Evolutionary conservation across 208 protist species (phyloP).

Genomic region (Willaertia magna): DNA sequence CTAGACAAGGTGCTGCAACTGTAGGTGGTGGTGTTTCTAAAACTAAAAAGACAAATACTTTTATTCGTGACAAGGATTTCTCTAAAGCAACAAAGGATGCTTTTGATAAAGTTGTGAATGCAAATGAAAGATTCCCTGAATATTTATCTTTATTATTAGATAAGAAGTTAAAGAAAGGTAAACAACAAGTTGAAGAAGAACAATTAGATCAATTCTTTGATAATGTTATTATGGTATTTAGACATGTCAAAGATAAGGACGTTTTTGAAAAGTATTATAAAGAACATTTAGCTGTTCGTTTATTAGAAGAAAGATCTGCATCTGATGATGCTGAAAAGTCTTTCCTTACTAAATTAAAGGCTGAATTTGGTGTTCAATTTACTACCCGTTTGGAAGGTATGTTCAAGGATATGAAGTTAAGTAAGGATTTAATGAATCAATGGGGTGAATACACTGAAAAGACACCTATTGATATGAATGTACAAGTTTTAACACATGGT

Average conservation of each 20-base stretch:
- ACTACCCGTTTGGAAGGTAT: slow-evolving; percentile 66
- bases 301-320: slow-evolving; percentile 40
- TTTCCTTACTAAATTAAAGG: slow-evolving; percentile 63
- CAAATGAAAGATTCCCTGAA: slow-evolving; percentile 43
- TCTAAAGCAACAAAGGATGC: slow-evolving; percentile 18
- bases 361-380: slow-evolving; percentile 56
- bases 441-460: background rate
- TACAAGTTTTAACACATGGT: slow-evolving; percentile 57
- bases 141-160: slow-evolving; percentile 60
- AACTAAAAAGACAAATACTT: slow-evolving; percentile 37
- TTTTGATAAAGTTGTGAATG: slow-evolving; percentile 54
- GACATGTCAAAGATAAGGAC: slow-evolving; percentile 61
- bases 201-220: slow-evolving; percentile 48
- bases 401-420: slow-evolving; percentile 35
- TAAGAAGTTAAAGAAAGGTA: slow-evolving; percentile 47
- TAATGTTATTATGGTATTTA: slow-evolving; percentile 50
- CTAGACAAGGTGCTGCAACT: background rate
- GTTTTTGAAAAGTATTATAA: slow-evolving; percentile 75
- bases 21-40: slow-evolving; percentile 3
- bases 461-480: slow-evolving; percentile 32
- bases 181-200: slow-evolving; percentile 29
- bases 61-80: background rate
- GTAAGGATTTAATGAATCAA: slow-evolving; percentile 38
- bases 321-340: slow-evolving; percentile 55
- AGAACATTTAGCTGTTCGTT: slow-evolving; percentile 60